Evolutionary conservation across 371 early-diverging fungal genomes (phyloP), one percentile per base, ranked within the genome.

Genomic region (Zancudomyces culisetae): DNA sequence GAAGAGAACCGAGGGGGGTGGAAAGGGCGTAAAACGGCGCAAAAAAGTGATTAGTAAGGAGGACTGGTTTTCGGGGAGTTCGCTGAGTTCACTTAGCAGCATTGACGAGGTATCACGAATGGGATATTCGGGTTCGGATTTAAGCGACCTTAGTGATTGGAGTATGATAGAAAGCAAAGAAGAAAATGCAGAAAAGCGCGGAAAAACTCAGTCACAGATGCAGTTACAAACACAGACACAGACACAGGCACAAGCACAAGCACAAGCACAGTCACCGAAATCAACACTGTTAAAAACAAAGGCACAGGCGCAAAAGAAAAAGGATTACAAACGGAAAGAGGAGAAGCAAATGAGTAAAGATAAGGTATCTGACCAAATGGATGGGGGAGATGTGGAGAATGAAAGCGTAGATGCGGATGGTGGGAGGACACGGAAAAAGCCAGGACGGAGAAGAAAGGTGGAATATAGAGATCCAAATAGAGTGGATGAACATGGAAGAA

Each of bases 391-490:
- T 46, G n/a, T 48, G 23, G 29, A 42, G 22, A 1, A 28, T 26
- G 1, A 27, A 15, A 24, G 39, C n/a, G 2, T 4, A 41, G 26
- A 46, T 27, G 39, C 10, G 26, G 35, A 29, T 15, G 6, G 21
- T n/a, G 18, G 20, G 50, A 21, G 58, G 50, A 27, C 55, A 58
- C 30, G 52, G 27, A n/a, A 35, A 21, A 55, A 27, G 22, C 27
- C 51, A 18, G 53, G 45, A 2, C 56, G 56, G 35, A 57, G 65
- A 47, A 55, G 65, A 53, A 63, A 49, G 43, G 45, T 53, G 8
- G 50, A 54, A 27, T 56, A 56, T 39, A 57, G 57, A 13, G 55
- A 61, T 1, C 66, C 66, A 1, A 60, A 66, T 40, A 54, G 43
- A 49, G 45, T 29, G 27, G 62, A 64, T 39, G 52, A 51, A 27